Evolutionary conservation across 805 yeast species (phyloP), one percentile per base, ranked within the genome.

Genomic region (Maudiozyma serrabonitensis): DNA sequence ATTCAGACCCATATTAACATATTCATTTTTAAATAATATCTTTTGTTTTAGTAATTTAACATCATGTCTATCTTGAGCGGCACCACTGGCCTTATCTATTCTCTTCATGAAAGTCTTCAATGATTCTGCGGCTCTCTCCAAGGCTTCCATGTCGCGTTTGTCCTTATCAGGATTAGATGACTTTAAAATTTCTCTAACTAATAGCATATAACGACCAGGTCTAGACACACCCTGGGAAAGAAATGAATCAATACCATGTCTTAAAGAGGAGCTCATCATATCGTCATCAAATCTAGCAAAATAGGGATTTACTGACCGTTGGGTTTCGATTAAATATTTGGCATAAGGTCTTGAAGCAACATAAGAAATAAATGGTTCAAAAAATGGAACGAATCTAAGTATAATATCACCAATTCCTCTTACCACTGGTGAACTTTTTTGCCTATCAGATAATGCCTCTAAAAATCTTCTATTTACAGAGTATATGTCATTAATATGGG

Each of bases 311-410:
- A 85, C 86, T 46, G 88, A 82, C 66, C 89, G 87, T 63, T 91
- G 98, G 45, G 96, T 76, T 69, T 93, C 98, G 67, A 88, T 87
- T 66, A 91, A 95, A 65, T 88, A 89, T 66, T 89, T 88, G 6
- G 97, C 98, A 70, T 88, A 89, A 45, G 91, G 87, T 64, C 93
- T 91, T 48, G 91, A 89, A 15, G 96, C 96, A 51, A 96, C 95
- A 66, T 93, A 93, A 42, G 84, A 78, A 40, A 93, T 84, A 68
- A 91, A 93, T 3, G 98, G 95, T 54, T 90, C 96, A 66, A 93
- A 90, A 50, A 79, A 78, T 6, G 93, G 88, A 26, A 89, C 87
- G 61, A 75, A 84, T 56, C 89, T 93, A 50, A 90, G 67, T 52
- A 93, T 80, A 1, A 93, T 77, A 64, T 93, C 99, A 43, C 95